Conservation (phyloP, 768 basidiomycete species). For the Podaxis sp. region DNA sequence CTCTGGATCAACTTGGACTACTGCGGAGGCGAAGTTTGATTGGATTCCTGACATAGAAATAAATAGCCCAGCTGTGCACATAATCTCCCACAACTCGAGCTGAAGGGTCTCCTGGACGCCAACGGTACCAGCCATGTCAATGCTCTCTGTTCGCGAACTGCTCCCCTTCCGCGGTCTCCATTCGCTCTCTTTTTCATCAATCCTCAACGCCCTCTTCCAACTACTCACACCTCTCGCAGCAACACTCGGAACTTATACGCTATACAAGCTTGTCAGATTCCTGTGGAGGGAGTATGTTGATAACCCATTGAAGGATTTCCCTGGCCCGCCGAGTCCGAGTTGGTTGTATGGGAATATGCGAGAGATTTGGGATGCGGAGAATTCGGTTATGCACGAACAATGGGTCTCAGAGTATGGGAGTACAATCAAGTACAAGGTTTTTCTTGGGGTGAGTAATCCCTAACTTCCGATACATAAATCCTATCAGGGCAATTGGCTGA, state of each 20-base stretch:
- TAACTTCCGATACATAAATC: too few species aligned
- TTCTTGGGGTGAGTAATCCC: slow-evolving; percentile 41
- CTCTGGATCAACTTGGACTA: too few species aligned
- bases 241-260: slow-evolving; percentile 26
- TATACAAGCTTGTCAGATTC: slow-evolving; percentile 29
- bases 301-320: slow-evolving; percentile 43
- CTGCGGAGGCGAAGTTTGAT: too few species aligned
- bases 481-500: neutral
- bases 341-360: slow-evolving; percentile 49
- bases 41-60: too few species aligned
- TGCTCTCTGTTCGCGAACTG: neutral
- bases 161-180: neutral
- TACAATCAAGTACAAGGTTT: slow-evolving; percentile 42
- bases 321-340: slow-evolving; percentile 47
- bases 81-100: neutral
- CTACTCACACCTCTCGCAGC: slow-evolving; percentile 24
- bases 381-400: slow-evolving; percentile 32
- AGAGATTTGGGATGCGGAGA: slow-evolving; percentile 41
- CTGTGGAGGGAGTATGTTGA: slow-evolving; percentile 37
- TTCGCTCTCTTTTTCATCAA: neutral
- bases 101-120: neutral
- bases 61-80: neutral
- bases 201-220: slow-evolving; percentile 11
- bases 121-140: neutral
- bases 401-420: slow-evolving; percentile 50